Conservation (phyloP, 2,329 filamentous ascomycete genomes). For the Botrytis fragariae region DNA sequence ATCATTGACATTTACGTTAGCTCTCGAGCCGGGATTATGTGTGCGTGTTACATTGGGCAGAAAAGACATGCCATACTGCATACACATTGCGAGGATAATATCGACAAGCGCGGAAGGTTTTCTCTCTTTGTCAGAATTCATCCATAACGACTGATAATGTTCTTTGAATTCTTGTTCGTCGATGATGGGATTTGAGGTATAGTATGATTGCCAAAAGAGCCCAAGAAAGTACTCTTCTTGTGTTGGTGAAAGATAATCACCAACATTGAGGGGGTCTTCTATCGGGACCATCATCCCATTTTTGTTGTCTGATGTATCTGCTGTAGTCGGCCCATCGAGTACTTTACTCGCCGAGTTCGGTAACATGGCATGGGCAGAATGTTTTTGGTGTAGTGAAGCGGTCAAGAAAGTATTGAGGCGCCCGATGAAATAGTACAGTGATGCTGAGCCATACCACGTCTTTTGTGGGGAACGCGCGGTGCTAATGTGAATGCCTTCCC, state of each 20-base stretch:
- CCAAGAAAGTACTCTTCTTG: slow-evolving; percentile 49
- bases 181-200: slow-evolving; percentile 44
- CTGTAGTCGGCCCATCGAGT: slow-evolving; percentile 21
- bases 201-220: slow-evolving; percentile 49
- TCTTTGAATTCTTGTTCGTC: slow-evolving; percentile 46
- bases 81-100: slow-evolving; percentile 51
- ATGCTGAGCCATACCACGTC: slow-evolving; percentile 47
- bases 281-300: slow-evolving; percentile 13
- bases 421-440: slow-evolving; percentile 46
- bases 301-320: slow-evolving; percentile 23
- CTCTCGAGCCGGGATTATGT: slow-evolving; percentile 19
- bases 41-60: slow-evolving; percentile 22
- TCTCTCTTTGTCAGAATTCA: slow-evolving; percentile 33
- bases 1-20: slow-evolving; percentile 33
- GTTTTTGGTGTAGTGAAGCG: slow-evolving; percentile 38
- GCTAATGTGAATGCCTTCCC: slow-evolving; percentile 43
- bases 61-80: slow-evolving; percentile 46
- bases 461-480: slow-evolving; percentile 40
- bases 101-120: slow-evolving; percentile 51
- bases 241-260: slow-evolving; percentile 39
- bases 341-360: slow-evolving; percentile 33
- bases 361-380: slow-evolving; percentile 36
- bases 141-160: slow-evolving; percentile 46
- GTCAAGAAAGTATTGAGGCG: slow-evolving; percentile 43
- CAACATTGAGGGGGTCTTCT: slow-evolving; percentile 17